phyloP scores from a whole-genome alignment of 208 protist species.

The Leishmania lainsoni region DNA sequence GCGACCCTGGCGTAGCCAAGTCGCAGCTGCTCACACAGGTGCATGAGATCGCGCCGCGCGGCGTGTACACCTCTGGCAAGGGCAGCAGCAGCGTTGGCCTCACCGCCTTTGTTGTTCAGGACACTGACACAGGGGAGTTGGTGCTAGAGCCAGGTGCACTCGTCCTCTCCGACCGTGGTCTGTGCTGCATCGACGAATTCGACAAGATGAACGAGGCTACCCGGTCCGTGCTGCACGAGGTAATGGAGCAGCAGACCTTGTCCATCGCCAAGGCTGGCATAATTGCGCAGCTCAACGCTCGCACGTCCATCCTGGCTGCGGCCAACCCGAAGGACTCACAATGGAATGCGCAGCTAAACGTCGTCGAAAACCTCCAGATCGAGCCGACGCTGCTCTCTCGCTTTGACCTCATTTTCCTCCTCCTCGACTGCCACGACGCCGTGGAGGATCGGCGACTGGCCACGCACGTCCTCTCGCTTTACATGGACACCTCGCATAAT shows the following conservation, averaged over 20 bases:
- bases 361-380: constrained; percentile 99
- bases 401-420: constrained; percentile 98
- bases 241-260: constrained; percentile 99
- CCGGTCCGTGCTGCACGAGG: constrained; percentile 99
- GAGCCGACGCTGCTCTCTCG: constrained; percentile 98
- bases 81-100: constrained; percentile 98
- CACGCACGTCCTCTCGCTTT: constrained; percentile 97
- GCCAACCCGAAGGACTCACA: constrained; percentile 99
- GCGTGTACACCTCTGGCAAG: constrained; percentile 99
- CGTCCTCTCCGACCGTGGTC: constrained; percentile 97
- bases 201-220: constrained; percentile 99
- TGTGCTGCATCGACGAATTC: constrained; percentile 99
- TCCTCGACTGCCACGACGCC: constrained; percentile 96
- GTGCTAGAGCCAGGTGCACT: constrained; percentile 99
- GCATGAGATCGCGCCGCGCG: constrained; percentile 97
- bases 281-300: constrained; percentile 98
- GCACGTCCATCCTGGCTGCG: constrained; percentile 99
- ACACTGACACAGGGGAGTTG: constrained; percentile 97
- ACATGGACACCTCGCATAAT: constrained; percentile 73
- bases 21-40: constrained; percentile 99
- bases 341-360: constrained; percentile 97
- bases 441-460: constrained; percentile 94
- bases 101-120: constrained; percentile 98
- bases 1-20: constrained; percentile 99
- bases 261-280: constrained; percentile 99